Evolutionary conservation across 352 stramenopile genomes (phyloP).

Genomic region (Phytophthora sojae): DNA sequence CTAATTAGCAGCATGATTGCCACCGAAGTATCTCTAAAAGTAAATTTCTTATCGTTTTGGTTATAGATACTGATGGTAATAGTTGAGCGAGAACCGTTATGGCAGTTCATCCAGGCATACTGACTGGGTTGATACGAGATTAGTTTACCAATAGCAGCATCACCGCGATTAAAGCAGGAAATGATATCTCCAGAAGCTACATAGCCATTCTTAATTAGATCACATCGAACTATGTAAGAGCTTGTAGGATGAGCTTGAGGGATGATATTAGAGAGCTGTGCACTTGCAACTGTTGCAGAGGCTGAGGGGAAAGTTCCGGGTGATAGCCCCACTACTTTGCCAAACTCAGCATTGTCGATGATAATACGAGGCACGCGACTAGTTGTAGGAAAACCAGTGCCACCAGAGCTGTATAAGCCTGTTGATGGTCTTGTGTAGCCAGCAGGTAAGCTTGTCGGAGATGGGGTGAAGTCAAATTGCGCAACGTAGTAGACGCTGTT

Average conservation of each 20-base stretch:
- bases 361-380: conserved; percentile 12
- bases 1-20: conserved; percentile 16
- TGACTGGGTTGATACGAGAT: conserved; percentile 16
- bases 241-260: conserved; percentile 14
- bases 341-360: conserved; percentile 27
- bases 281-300: conserved; percentile 6
- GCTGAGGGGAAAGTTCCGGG: conserved; percentile 14
- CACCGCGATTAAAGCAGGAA: conserved; percentile 16
- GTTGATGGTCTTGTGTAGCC: conserved; percentile 7
- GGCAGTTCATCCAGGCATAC: conserved; percentile 20
- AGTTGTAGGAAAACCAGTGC: conserved; percentile 21
- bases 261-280: no score
- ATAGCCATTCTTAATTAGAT: conserved; percentile 32
- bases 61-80: conserved; percentile 22
- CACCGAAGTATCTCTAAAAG: conserved; percentile 4
- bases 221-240: conserved; percentile 25
- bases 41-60: conserved; percentile 16
- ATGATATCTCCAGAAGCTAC: conserved; percentile 15
- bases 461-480: conserved; percentile 9
- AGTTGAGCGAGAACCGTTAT: conserved; percentile 12
- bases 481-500: conserved; percentile 16
- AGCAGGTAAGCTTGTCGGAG: conserved; percentile 1
- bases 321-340: conserved; percentile 11
- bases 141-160: conserved; percentile 16
- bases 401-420: conserved; percentile 5